Conservation (phyloP, 1,284 basidiomycete genomes). For the Gymnopus androsaceus region DNA sequence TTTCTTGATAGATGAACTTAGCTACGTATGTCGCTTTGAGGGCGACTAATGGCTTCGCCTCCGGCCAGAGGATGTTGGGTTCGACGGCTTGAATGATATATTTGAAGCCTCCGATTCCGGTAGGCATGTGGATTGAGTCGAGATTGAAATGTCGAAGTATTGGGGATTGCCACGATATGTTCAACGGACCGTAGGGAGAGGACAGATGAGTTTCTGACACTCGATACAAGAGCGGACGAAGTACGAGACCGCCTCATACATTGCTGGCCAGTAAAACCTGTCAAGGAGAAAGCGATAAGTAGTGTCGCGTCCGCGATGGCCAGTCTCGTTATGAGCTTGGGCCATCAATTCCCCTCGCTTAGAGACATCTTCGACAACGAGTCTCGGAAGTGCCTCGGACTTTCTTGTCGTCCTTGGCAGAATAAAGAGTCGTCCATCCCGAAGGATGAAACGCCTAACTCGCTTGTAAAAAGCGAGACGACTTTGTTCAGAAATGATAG, state of each 20-base stretch:
- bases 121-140: conserved; percentile 33
- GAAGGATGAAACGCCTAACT: conserved; percentile 18
- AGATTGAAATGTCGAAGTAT: conserved; percentile 23
- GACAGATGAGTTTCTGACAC: conserved; percentile 29
- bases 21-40: conserved; percentile 24
- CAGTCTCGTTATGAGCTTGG: conserved; percentile 24
- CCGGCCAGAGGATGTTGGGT: conserved; percentile 27
- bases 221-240: conserved; percentile 33
- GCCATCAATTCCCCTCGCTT: conserved; percentile 21
- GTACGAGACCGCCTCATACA: conserved; percentile 31
- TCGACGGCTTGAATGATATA: conserved; percentile 32
- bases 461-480: conserved; percentile 14
- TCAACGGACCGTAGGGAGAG: conserved; percentile 21
- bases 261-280: conserved; percentile 32
- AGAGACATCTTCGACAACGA: conserved; percentile 18
- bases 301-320: conserved; percentile 31
- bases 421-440: conserved; percentile 19
- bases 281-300: conserved; percentile 27
- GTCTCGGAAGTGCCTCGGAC: conserved; percentile 12
- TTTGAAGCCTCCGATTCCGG: conserved; percentile 19
- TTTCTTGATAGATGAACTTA: conserved; percentile 30
- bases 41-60: conserved; percentile 22
- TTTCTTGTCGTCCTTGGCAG: conserved; percentile 3
- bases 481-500: neutral
- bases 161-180: conserved; percentile 24